Evolutionary conservation across 371 early-diverging fungal genomes (phyloP), one percentile per base, ranked within the genome.

Genomic region (Nosema muscidifuracis): DNA sequence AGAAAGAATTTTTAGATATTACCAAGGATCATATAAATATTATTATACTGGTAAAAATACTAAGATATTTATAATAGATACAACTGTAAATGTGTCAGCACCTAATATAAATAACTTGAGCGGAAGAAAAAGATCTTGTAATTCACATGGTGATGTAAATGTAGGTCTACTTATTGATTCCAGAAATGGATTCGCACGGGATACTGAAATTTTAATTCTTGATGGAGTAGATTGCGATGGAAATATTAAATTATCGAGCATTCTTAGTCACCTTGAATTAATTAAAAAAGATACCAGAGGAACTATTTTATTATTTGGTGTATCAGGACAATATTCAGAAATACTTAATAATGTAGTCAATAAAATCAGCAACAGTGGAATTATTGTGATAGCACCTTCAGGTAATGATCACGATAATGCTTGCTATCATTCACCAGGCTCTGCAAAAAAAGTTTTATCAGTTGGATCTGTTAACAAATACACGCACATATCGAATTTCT

Each of bases 371-470:
- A 33, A 16, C 6, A 36, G 42, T 26, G 57, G 63, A 16, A 73
- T 50, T 16, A 55, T 79, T 42, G 71, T 80, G 30, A 69, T 82
- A 16, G n/a, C 74, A 10, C 62, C 81, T 31, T 71, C 79, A 15
- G 83, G 83, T 60, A 79, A 82, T 56, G 42, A 74, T 28, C 57
- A 60, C 9, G 76, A 73, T 38, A 42, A 70, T 33, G 62, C 73
- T 3, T 82, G 83, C 53, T 68, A 74, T 18, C 77, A 74, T 31
- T 78, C 79, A 42, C 83, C 83, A 31, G 67, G 76, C 31, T 73
- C 81, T 42, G 55, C 79, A 7, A 76, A 60, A 57, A 43, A 66
- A 38, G 64, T 55, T 3, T 67, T 82, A 50, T 76, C 73, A 16
- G 75, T 80, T 12, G 81, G 83, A 42, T 70, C 76, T 44, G 43